A percentile compares a stretch with the other conserved stretches of the same genome.
These are phyloP conservation scores for Schwanniomyces etchellsii DNA, from an alignment of 1,139 yeast species.

Conservation along the genomic window DNA sequence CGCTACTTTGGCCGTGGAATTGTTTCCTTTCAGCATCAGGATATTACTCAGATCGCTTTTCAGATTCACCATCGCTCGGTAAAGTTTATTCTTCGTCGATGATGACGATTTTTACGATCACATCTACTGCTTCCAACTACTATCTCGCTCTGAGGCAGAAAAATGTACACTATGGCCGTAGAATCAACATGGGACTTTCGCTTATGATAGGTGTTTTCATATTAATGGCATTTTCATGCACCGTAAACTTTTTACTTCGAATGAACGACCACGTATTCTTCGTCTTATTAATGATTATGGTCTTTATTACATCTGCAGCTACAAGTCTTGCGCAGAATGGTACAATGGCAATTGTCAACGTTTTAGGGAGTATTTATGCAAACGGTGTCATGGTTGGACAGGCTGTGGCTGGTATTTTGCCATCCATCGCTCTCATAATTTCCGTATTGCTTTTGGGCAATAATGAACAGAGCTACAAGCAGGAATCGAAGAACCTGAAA, in stretches of 20 bases:
- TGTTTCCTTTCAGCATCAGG: constrained; percentile 82
- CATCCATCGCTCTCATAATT: constrained; percentile 67
- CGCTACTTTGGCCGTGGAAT: constrained; percentile 96
- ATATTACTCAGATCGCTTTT: constrained; percentile 66
- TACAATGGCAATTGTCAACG: constrained; percentile 78
- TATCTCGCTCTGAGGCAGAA: constrained; percentile 65
- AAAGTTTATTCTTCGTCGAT: constrained; percentile 72
- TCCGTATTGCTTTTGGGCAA: constrained; percentile 47
- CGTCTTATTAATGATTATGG: constrained; percentile 49
- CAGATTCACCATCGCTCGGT: constrained; percentile 46
- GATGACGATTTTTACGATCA: constrained; percentile 82
- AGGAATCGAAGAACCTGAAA: constrained; percentile 9
- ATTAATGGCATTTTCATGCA: constrained; percentile 46
- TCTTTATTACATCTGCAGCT: constrained; percentile 55
- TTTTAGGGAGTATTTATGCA: constrained; percentile 70
- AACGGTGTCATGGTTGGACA: constrained; percentile 94
- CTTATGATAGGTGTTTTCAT: constrained; percentile 54
- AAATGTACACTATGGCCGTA: constrained; percentile 52
- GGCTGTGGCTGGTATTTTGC: constrained; percentile 88
- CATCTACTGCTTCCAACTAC: constrained; percentile 57
- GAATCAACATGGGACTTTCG: constrained; percentile 57
- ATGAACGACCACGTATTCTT: constrained; percentile 39
- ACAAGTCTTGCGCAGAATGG: constrained; percentile 85
- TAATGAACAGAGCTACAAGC: constrained; percentile 8
- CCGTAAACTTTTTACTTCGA: constrained; percentile 33